Evolutionary conservation across 495 filamentous ascomycete species (phyloP).

Genomic region (Tetracladium marchalianum): DNA sequence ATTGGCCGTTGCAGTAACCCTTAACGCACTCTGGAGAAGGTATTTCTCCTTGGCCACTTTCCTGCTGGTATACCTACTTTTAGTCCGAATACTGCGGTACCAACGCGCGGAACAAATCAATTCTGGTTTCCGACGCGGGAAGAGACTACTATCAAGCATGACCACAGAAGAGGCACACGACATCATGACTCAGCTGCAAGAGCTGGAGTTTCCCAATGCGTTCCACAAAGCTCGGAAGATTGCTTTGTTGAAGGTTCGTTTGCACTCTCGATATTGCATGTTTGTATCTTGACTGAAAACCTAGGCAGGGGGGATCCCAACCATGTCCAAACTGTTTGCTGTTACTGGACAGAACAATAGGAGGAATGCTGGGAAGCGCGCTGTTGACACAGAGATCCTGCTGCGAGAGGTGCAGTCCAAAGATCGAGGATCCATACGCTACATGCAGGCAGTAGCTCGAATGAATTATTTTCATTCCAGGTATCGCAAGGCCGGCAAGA

Average conservation of each 20-base stretch:
- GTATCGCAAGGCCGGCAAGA: constrained; percentile 28
- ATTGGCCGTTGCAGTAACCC: no score
- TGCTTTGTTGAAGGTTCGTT: constrained; percentile 24
- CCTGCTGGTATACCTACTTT: constrained; percentile 1
- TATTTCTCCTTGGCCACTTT: not conserved
- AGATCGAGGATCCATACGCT: constrained; percentile 22
- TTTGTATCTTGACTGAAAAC: not conserved
- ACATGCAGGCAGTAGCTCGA: constrained; percentile 27
- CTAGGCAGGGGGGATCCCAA: constrained; percentile 28
- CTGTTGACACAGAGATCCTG: constrained; percentile 25
- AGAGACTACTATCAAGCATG: constrained; percentile 22
- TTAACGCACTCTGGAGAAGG: no score
- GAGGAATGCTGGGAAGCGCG: constrained; percentile 22
- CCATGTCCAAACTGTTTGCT: constrained; percentile 28
- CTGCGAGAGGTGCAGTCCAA: constrained; percentile 23
- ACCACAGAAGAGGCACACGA: constrained; percentile 24
- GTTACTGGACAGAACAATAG: constrained; percentile 26
- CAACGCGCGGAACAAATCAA: constrained; percentile 11
- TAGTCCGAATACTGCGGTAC: constrained; percentile 14
- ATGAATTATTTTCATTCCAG: constrained; percentile 39
- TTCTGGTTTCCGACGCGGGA: constrained; percentile 11
- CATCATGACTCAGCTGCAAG: constrained; percentile 21
- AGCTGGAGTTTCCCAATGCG: constrained; percentile 25
- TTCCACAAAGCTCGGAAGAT: constrained; percentile 21
- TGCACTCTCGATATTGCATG: not conserved